Evolutionary conservation across 768 basidiomycete species (phyloP), one percentile per base, ranked within the genome.

Genomic region (Dioszegia hungarica): DNA sequence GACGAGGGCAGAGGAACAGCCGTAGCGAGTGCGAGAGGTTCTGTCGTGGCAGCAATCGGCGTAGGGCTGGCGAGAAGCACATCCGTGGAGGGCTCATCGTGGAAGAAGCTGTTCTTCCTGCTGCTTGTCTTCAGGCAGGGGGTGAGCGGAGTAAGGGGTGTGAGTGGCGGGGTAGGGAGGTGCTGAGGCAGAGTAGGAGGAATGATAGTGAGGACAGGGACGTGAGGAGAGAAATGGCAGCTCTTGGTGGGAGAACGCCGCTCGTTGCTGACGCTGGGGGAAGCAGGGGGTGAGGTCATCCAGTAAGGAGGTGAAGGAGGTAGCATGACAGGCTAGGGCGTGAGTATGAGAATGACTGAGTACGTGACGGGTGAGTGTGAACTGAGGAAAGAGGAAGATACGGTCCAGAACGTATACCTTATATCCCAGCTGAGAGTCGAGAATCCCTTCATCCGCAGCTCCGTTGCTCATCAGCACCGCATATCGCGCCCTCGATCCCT

Each of bases 131-230:
- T 51, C 22, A 51, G 37, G 34, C 49, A 51, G 3, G 47, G 47
- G 3, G 47, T 52, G 8, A 52, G 51, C 17, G 52, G 52, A 28
- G 49, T 39, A 11, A 51, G 41, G 12, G 54, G 59, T 5, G 55
- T 63, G 24, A 59, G 52, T 14, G 61, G 62, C 2, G 62, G 62
- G 11, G 62, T 52, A 28, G 51, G 37, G 10, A 38, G 34, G 27
- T 36, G n/a, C n/a, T n/a, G 54, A 22, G 49, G 55, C 4, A 43
- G 36, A 24, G 51, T 44, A 14, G 56, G 27, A 19, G 61, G 44
- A 17, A 38, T 58, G 40, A 62, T 51, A 38, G 45, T 54, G 8
- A 62, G 41, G 14, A 49, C 47, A 17, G 61, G 61, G 0, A 37
- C 17, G 10, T 12, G 11, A 27, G 22, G 9, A 14, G 49, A 17